A percentile compares a stretch with the other conserved stretches of the same genome.
Evolutionary conservation across 2,329 filamentous ascomycete genomes (phyloP).

Genomic region (Conoideocrella luteorostrata): DNA sequence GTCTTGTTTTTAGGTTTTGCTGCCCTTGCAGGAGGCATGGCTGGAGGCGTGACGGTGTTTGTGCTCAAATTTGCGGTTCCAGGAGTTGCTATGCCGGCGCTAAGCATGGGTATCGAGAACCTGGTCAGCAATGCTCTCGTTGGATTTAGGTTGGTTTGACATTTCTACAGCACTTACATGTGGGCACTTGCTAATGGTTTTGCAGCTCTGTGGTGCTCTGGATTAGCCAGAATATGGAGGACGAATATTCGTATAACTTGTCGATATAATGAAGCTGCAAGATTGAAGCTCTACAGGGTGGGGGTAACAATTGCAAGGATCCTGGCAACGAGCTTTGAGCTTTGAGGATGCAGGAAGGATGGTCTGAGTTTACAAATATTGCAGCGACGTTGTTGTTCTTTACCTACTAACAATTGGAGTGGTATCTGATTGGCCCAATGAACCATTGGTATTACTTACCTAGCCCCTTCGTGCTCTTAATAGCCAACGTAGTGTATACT

Average conservation of each 20-base stretch:
- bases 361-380: no score
- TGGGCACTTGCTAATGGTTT: constrained; percentile 11
- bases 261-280: constrained; percentile 33
- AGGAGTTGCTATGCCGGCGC: constrained; percentile 50
- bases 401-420: no score
- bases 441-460: no score
- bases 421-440: no score
- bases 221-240: constrained; percentile 68
- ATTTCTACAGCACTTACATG: not conserved
- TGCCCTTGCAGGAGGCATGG: constrained; percentile 59
- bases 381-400: no score
- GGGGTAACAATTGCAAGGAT: no score
- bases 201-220: constrained; percentile 56
- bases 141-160: constrained; percentile 45
- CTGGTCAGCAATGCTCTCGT: constrained; percentile 59
- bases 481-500: no score
- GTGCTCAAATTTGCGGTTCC: constrained; percentile 59
- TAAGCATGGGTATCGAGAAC: constrained; percentile 60
- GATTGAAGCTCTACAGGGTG: not conserved
- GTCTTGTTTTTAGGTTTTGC: constrained; percentile 63
- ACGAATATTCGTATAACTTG: constrained; percentile 64
- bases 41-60: constrained; percentile 61
- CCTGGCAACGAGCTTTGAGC: no score
- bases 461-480: no score
- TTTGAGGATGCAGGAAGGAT: no score